These are phyloP conservation scores for Podospora australis DNA, from an alignment of 495 filamentous ascomycete genomes.

Conservation along the genomic window DNA sequence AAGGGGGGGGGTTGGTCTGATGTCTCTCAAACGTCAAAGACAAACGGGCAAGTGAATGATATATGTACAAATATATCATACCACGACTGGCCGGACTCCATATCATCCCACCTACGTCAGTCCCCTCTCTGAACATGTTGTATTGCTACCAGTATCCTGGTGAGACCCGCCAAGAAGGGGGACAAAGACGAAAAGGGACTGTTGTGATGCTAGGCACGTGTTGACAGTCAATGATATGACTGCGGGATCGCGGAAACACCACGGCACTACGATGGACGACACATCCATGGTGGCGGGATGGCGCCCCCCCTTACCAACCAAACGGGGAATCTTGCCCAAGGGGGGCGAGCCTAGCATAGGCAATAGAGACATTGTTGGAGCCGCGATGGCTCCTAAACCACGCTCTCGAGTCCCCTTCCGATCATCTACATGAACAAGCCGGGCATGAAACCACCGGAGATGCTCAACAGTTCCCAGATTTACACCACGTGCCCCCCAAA, in stretches of 20 bases:
- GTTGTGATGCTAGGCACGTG: conserved; percentile 7
- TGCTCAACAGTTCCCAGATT: conserved; percentile 2
- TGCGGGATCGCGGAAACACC: conserved; percentile 2
- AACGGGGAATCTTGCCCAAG: conserved; percentile 1
- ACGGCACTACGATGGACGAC: conserved; percentile 2
- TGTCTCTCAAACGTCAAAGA: neutral
- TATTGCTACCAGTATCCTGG: conserved; percentile 4
- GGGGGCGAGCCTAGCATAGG: neutral
- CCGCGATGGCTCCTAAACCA: conserved; percentile 1
- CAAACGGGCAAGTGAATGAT: neutral
- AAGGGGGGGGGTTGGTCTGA: neutral
- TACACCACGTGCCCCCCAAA: conserved; percentile 9
- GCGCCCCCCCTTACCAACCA: conserved; percentile 10
- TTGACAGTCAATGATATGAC: conserved; percentile 4
- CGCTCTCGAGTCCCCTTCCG: conserved; percentile 3
- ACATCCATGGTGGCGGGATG: conserved; percentile 5
- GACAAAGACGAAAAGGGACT: neutral
- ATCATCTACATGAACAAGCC: conserved; percentile 1
- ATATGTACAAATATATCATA: too few species aligned
- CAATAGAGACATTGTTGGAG: conserved; percentile 1
- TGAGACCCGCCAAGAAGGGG: conserved; percentile 13
- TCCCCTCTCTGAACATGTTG: neutral
- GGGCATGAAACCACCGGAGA: neutral
- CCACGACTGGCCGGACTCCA: too few species aligned
- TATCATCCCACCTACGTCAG: conserved; percentile 3